Evolutionary conservation across 2,329 filamentous ascomycete species (phyloP).

Genomic region (Pseudovirgaria hyperparasitica): DNA sequence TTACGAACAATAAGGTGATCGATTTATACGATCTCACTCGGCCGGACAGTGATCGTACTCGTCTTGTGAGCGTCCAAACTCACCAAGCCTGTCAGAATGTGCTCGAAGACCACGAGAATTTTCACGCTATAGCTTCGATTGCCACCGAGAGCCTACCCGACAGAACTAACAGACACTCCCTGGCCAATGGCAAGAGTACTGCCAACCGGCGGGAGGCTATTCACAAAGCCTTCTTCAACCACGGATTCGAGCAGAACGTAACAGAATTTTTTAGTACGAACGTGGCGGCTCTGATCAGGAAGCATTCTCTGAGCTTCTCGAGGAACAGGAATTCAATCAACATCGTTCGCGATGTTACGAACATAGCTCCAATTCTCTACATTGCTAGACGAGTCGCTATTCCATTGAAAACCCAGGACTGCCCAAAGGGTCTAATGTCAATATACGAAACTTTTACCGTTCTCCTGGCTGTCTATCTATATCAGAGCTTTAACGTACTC

Average conservation of each 20-base stretch:
- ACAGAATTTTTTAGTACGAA: slow-evolving; percentile 31
- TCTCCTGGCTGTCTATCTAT: slow-evolving; percentile 34
- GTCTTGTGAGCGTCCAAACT: slow-evolving; percentile 37
- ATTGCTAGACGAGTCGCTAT: slow-evolving; percentile 52
- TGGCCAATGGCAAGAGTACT: slow-evolving; percentile 35
- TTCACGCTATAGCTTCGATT: slow-evolving; percentile 35
- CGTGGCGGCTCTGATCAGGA: slow-evolving; percentile 31
- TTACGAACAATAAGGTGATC: slow-evolving; percentile 33
- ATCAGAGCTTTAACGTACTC: slow-evolving; percentile 42
- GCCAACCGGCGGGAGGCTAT: slow-evolving; percentile 29
- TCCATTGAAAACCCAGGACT: slow-evolving; percentile 50
- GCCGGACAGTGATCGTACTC: slow-evolving; percentile 26
- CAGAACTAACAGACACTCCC: slow-evolving; percentile 34
- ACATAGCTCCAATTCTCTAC: slow-evolving; percentile 52
- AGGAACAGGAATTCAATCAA: slow-evolving; percentile 34
- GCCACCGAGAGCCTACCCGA: slow-evolving; percentile 19
- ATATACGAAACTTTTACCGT: slow-evolving; percentile 34
- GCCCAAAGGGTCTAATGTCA: slow-evolving; percentile 43
- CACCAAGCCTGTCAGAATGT: slow-evolving; percentile 37
- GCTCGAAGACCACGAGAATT: slow-evolving; percentile 36
- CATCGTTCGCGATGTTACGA: slow-evolving; percentile 53
- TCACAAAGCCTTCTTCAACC: slow-evolving; percentile 34
- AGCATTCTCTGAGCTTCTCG: slow-evolving; percentile 34
- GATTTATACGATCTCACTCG: slow-evolving; percentile 34
- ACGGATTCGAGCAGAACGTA: slow-evolving; percentile 31